Evolutionary conservation across 2,329 filamentous ascomycete genomes (phyloP).

Genomic region (Calonectria ilicicola): DNA sequence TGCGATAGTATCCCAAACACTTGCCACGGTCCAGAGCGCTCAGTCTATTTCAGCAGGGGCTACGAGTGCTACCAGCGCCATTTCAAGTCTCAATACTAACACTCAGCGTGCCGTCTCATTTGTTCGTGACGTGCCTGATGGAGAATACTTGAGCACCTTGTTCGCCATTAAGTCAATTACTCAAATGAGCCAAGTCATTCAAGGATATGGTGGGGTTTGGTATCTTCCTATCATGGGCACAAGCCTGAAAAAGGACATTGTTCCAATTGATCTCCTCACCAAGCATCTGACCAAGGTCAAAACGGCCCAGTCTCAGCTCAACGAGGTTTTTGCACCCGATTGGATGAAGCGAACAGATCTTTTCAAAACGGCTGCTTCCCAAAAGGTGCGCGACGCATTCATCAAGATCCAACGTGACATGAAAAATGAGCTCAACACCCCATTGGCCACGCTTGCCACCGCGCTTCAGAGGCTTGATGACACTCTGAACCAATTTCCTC

Average conservation of each 20-base stretch:
- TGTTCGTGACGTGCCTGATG: not conserved
- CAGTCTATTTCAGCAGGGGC: not conserved
- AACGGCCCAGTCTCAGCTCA: not conserved
- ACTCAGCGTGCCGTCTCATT: not conserved
- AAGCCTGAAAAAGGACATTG: not conserved
- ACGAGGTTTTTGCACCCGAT: not conserved
- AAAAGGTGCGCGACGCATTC: not conserved
- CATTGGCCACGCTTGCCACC: not conserved
- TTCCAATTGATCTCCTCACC: not conserved
- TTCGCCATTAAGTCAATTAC: not conserved
- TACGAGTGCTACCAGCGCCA: not conserved
- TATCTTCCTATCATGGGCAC: not conserved
- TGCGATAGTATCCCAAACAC: not conserved
- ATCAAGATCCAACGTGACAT: not conserved
- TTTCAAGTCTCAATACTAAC: not conserved
- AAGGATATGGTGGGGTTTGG: not conserved
- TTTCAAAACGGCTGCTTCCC: not conserved
- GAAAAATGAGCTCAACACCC: not conserved
- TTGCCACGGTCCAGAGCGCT: not conserved
- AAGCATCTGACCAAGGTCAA: not conserved
- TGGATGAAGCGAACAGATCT: not conserved
- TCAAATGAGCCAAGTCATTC: not conserved
- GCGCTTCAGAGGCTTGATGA: not conserved
- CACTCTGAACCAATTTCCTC: not conserved
- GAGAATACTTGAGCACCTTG: not conserved